Conservation (phyloP, 768 basidiomycete species). For the Hygrocybe punicea region DNA sequence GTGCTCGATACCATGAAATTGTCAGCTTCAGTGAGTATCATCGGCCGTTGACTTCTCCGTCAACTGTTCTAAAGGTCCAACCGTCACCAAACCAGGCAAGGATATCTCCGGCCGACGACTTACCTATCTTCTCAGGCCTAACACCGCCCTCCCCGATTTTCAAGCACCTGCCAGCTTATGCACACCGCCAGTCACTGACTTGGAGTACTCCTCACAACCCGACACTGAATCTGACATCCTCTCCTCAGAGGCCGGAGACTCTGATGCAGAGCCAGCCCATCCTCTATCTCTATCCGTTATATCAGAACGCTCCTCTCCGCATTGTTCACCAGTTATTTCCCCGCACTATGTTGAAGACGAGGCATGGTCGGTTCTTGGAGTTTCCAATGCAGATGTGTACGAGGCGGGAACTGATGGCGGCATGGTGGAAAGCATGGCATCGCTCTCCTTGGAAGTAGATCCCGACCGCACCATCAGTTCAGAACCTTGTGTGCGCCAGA, state of each 20-base stretch:
- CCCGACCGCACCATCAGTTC: constrained; percentile 13
- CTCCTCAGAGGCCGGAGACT: constrained; percentile 42
- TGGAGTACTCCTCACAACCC: constrained; percentile 51
- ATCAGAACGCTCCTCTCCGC: constrained; percentile 16
- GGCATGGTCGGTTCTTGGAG: constrained; percentile 40
- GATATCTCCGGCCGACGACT: constrained; percentile 57
- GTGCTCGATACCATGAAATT: constrained; percentile 73
- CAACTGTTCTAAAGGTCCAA: background rate
- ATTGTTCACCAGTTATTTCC: background rate
- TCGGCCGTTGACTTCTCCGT: background rate
- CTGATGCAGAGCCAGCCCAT: constrained; percentile 34
- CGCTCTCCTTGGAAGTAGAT: constrained; percentile 30
- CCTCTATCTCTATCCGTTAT: constrained; percentile 27
- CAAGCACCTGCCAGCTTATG: constrained; percentile 44
- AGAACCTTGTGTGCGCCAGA: constrained; percentile 1
- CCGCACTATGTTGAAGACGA: constrained; percentile 13
- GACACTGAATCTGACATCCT: constrained; percentile 52
- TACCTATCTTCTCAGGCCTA: constrained; percentile 79
- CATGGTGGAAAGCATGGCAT: constrained; percentile 33
- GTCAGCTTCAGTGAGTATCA: constrained; percentile 72
- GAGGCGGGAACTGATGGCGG: constrained; percentile 25
- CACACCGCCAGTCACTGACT: constrained; percentile 72
- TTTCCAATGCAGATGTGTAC: constrained; percentile 30
- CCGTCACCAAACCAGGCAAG: constrained; percentile 45
- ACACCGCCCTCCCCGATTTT: constrained; percentile 59